Conservation (phyloP, 345 rosid genomes). For the Arabis hirsuta region DNA sequence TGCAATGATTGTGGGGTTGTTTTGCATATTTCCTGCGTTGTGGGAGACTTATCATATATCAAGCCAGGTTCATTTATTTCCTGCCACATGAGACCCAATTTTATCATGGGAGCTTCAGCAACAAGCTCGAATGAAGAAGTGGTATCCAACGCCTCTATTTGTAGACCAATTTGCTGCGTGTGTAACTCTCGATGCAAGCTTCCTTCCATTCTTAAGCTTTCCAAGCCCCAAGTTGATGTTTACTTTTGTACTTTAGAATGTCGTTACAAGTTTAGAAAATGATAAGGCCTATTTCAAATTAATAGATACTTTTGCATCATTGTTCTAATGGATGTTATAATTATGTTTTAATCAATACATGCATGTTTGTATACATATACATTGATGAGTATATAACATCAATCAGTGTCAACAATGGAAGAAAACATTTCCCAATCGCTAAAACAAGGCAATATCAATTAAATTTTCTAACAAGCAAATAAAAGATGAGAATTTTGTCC, state of each 20-base stretch:
- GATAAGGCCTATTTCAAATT: background rate
- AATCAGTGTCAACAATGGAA: too few species aligned
- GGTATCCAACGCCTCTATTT: conserved; percentile 11
- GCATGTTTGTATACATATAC: background rate
- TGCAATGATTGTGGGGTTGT: background rate
- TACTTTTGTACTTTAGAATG: background rate
- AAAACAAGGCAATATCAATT: too few species aligned
- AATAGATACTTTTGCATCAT: background rate
- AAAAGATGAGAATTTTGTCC: too few species aligned
- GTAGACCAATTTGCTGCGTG: background rate
- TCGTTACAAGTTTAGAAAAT: background rate
- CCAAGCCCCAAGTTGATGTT: background rate
- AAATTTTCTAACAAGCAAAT: too few species aligned
- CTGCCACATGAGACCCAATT: too few species aligned
- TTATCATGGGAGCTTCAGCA: background rate
- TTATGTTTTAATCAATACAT: background rate
- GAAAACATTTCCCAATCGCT: too few species aligned
- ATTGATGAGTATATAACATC: too few species aligned
- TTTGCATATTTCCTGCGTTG: background rate
- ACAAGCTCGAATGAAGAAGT: background rate
- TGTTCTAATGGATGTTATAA: background rate
- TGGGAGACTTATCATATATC: background rate
- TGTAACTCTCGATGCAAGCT: conserved; percentile 16
- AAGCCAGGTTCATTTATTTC: background rate
- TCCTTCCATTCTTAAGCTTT: background rate